Percentiles rank a stretch among this genome's conserved stretches.
phyloP scores from a whole-genome alignment of 2,329 filamentous ascomycete species.

The Zelopaecilomyces penicillatus region DNA sequence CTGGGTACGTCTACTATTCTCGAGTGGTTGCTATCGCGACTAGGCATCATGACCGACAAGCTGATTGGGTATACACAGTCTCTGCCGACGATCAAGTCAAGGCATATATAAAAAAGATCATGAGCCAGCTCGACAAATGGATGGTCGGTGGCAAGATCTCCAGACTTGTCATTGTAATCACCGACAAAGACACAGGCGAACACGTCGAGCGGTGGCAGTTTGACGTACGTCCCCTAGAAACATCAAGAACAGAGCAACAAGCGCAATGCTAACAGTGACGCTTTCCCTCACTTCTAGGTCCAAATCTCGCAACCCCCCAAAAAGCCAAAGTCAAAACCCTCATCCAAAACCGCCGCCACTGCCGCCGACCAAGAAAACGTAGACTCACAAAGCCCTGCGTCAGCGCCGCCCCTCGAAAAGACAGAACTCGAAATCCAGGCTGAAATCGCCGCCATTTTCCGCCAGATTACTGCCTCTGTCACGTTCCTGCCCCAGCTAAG shows the following conservation, averaged over 20 bases:
- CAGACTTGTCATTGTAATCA: conserved; percentile 93
- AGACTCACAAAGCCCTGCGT: conserved; percentile 25
- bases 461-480: conserved; percentile 94
- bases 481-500: conserved; percentile 86
- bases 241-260: conserved; percentile 4
- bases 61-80: conserved; percentile 41
- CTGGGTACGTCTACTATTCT: conserved; percentile 46
- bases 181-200: conserved; percentile 92
- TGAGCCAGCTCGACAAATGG: conserved; percentile 95
- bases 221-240: conserved; percentile 51
- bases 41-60: neutral
- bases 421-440: conserved; percentile 89
- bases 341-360: conserved; percentile 38
- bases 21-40: too few species aligned
- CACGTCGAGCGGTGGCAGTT: conserved; percentile 98
- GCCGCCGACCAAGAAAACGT: conserved; percentile 63
- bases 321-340: conserved; percentile 38
- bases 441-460: conserved; percentile 93
- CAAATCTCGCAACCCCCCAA: conserved; percentile 17
- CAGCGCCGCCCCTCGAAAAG: conserved; percentile 52
- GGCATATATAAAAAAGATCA: conserved; percentile 98
- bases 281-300: conserved; percentile 9
- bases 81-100: conserved; percentile 97
- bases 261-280: too few species aligned
- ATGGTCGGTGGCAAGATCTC: conserved; percentile 96